Percentiles rank a stretch among this genome's conserved stretches.
phyloP scores from a whole-genome alignment of 192 early-diverging fungal genomes.

The Pecoramyces ruminantium region DNA sequence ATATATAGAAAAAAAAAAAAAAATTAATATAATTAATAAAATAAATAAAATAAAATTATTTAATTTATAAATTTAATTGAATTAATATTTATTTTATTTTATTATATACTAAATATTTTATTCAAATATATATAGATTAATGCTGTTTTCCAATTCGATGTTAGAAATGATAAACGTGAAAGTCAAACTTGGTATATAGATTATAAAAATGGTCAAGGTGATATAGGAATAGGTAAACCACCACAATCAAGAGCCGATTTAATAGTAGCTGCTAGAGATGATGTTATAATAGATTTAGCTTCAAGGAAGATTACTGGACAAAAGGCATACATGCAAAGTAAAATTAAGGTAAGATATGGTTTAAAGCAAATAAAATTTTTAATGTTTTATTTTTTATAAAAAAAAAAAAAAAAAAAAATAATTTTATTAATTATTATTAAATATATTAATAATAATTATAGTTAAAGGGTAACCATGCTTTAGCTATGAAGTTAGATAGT shows the following conservation, averaged over 20 bases:
- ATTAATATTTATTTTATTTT: neutral
- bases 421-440: too few relatives aligned
- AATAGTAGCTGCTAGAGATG: slow-evolving; percentile 50
- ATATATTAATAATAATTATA: neutral
- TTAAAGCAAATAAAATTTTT: too few relatives aligned
- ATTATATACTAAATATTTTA: neutral
- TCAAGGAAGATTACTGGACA: slow-evolving; percentile 77
- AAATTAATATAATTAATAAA: too few relatives aligned
- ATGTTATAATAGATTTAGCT: slow-evolving; percentile 65
- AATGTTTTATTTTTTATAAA: too few relatives aligned
- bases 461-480: neutral
- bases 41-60: too few relatives aligned
- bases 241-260: slow-evolving; percentile 49
- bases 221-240: slow-evolving; percentile 36
- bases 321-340: slow-evolving; percentile 81
- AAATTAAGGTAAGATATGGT: slow-evolving; percentile 70
- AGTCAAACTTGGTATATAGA: slow-evolving; percentile 68
- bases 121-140: slow-evolving; percentile 21
- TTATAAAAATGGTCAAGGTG: slow-evolving; percentile 56
- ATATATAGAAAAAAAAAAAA: too few relatives aligned
- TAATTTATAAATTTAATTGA: neutral
- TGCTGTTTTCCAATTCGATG: slow-evolving; percentile 72
- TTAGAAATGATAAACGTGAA: slow-evolving; percentile 53
- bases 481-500: neutral
- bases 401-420: too few relatives aligned